Evolutionary conservation across 139 green algal species (phyloP).

Genomic region (Pseudopediastrum boryanum): DNA sequence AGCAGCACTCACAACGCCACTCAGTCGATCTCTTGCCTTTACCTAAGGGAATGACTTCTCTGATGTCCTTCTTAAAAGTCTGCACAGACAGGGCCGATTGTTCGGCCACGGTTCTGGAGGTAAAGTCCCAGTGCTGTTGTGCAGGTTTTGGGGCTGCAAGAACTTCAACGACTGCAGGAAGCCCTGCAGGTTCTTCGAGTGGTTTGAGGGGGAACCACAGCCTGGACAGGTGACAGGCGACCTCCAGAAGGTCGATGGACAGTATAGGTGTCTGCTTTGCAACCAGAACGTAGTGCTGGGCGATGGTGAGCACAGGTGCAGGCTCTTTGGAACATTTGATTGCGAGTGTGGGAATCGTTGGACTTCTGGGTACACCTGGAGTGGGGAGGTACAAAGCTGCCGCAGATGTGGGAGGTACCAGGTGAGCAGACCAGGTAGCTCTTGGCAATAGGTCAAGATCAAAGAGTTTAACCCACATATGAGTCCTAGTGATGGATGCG

Average conservation of each 20-base stretch:
- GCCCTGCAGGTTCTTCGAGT: constrained; percentile 7
- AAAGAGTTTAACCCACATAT: no score
- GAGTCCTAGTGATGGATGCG: no score
- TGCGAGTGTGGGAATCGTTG: constrained; percentile 1
- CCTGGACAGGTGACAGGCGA: background rate
- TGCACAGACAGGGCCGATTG: background rate
- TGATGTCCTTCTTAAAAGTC: background rate
- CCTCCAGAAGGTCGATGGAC: background rate
- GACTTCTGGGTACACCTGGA: constrained; percentile 12
- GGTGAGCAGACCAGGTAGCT: background rate
- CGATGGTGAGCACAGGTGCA: constrained; percentile 2
- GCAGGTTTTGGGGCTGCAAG: constrained; percentile 10
- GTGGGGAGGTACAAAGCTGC: background rate
- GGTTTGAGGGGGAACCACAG: background rate
- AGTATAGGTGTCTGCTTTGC: constrained; percentile 8
- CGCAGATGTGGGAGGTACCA: background rate
- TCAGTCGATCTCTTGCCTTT: background rate
- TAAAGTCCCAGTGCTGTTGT: background rate
- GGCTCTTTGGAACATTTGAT: background rate
- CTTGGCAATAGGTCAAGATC: no score
- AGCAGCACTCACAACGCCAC: no score
- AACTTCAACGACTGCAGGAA: constrained; percentile 9
- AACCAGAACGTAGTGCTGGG: background rate
- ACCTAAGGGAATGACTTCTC: background rate
- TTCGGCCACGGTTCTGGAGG: background rate